Evolutionary conservation across 2,329 filamentous ascomycete genomes (phyloP).

Genomic region (Ophiosphaerella narmari): DNA sequence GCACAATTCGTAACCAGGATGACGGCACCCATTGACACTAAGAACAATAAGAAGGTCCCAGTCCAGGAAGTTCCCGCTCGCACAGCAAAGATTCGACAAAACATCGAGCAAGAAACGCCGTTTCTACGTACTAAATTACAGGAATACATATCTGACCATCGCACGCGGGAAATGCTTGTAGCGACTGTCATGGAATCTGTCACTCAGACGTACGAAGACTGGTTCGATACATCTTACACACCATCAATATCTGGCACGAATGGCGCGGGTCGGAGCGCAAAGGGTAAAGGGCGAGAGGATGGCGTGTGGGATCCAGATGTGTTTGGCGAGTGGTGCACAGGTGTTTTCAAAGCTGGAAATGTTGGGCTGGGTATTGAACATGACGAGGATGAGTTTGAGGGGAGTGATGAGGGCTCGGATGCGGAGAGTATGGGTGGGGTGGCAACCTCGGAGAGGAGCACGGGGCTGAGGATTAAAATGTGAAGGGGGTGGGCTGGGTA

Average conservation of each 20-base stretch:
- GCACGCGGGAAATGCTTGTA: slow-evolving; percentile 68
- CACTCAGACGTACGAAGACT: slow-evolving; percentile 66
- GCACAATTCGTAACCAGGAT: slow-evolving; percentile 61
- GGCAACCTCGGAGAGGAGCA: slow-evolving; percentile 34
- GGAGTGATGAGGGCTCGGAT: slow-evolving; percentile 35
- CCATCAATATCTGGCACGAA: slow-evolving; percentile 25
- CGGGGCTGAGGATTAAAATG: slow-evolving; percentile 39
- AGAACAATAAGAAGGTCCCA: slow-evolving; percentile 29
- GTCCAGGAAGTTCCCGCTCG: slow-evolving; percentile 32
- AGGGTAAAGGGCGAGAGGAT: slow-evolving; percentile 61
- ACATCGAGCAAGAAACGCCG: slow-evolving; percentile 63
- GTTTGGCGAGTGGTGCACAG: slow-evolving; percentile 66
- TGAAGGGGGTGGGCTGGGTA: slow-evolving; percentile 6
- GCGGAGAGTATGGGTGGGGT: slow-evolving; percentile 31
- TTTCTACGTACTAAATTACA: slow-evolving; percentile 61
- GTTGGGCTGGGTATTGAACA: slow-evolving; percentile 39
- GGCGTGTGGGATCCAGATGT: slow-evolving; percentile 68
- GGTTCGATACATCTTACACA: slow-evolving; percentile 60
- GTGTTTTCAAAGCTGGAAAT: slow-evolving; percentile 61
- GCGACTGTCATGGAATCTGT: slow-evolving; percentile 68
- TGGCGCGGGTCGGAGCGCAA: slow-evolving; percentile 19
- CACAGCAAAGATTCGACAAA: slow-evolving; percentile 54
- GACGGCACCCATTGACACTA: slow-evolving; percentile 52
- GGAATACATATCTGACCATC: slow-evolving; percentile 67
- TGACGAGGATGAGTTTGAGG: slow-evolving; percentile 22